Evolutionary conservation across 768 basidiomycete species (phyloP).

Genomic region (Hericium erinaceus): DNA sequence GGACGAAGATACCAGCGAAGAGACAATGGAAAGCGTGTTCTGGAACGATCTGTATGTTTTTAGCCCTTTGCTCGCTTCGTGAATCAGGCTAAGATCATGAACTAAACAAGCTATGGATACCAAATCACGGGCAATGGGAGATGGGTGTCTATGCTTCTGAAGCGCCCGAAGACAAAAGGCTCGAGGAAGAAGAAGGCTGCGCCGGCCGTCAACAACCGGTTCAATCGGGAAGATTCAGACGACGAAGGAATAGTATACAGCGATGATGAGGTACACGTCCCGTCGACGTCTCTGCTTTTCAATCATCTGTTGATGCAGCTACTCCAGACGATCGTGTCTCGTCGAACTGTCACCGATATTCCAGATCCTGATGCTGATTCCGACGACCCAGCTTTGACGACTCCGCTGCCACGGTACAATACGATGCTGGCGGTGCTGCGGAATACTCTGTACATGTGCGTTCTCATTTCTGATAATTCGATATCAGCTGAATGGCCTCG

Average conservation of each 20-base stretch:
- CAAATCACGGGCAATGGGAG: constrained; percentile 63
- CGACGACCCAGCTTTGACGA: constrained; percentile 56
- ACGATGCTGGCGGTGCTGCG: constrained; percentile 79
- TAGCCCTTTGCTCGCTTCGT: neutral
- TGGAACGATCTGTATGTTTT: constrained; percentile 72
- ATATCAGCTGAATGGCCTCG: neutral
- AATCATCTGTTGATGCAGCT: neutral
- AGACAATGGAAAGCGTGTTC: constrained; percentile 75
- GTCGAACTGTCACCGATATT: no score
- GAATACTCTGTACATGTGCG: constrained; percentile 82
- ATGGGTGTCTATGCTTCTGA: constrained; percentile 72
- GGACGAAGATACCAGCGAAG: constrained; percentile 81
- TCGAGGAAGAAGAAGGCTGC: constrained; percentile 26
- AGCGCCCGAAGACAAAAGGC: constrained; percentile 47
- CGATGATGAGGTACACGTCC: constrained; percentile 11
- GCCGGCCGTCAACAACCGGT: constrained; percentile 2
- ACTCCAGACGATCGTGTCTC: no score
- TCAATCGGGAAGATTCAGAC: constrained; percentile 8
- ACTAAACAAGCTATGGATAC: constrained; percentile 56
- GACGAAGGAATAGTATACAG: constrained; percentile 17
- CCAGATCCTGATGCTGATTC: constrained; percentile 34
- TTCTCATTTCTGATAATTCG: constrained; percentile 4
- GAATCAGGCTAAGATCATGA: neutral
- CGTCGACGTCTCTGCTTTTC: neutral
- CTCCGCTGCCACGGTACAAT: constrained; percentile 73